Evolutionary conservation across 2,329 filamentous ascomycete genomes (phyloP).

Genomic region (Ilyonectria sp.): DNA sequence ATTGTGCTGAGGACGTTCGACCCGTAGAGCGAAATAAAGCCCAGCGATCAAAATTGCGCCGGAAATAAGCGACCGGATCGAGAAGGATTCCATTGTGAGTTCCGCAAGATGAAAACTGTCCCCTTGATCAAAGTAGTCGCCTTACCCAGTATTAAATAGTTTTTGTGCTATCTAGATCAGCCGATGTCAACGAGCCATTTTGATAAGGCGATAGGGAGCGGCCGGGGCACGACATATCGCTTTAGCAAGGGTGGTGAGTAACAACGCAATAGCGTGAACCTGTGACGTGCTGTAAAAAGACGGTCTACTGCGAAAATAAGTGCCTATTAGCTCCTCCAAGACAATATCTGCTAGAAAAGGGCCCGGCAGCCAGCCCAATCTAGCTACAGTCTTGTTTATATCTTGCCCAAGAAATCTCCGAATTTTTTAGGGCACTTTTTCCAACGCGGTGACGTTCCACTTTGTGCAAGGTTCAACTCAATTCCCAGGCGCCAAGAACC

Average conservation of each 20-base stretch:
- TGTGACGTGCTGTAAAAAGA: not conserved
- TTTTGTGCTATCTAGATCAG: not conserved
- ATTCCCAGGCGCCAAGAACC: constrained; percentile 44
- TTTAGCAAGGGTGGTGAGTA: not conserved
- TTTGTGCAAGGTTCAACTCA: constrained; percentile 28
- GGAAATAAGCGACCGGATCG: not conserved
- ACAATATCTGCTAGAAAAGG: not conserved
- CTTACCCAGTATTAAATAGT: not conserved
- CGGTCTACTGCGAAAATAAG: not conserved
- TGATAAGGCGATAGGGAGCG: constrained; percentile 1
- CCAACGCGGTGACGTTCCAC: not conserved
- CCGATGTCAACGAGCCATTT: not conserved
- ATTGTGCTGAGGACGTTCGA: not conserved
- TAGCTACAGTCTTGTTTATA: too few relatives aligned
- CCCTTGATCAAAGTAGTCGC: not conserved
- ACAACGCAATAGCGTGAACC: not conserved
- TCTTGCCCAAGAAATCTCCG: not conserved
- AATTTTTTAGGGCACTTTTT: not conserved
- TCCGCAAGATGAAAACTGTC: not conserved
- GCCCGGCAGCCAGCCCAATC: not conserved
- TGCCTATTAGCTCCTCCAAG: not conserved
- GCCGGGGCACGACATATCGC: not conserved
- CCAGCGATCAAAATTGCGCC: not conserved
- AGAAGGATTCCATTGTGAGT: not conserved
- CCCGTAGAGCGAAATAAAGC: not conserved